phyloP scores from a whole-genome alignment of 257 asterid genomes.

The Misopates orontium region DNA sequence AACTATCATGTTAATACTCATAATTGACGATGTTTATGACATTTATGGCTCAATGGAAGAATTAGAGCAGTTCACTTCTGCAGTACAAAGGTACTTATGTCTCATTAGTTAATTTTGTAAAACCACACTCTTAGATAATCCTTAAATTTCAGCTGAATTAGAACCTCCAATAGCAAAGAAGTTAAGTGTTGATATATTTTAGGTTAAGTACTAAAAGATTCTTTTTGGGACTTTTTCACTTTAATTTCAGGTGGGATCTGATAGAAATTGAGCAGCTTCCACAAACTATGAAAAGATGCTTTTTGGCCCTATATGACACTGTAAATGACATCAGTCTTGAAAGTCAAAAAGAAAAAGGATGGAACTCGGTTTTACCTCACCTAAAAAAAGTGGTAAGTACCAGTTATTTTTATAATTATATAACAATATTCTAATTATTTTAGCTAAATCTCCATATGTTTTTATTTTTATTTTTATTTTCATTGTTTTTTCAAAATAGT shows the following conservation, averaged over 20 bases:
- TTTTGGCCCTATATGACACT: slow-evolving; percentile 41
- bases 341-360: slow-evolving; percentile 43
- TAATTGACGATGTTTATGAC: slow-evolving; percentile 67
- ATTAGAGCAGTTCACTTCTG: slow-evolving; percentile 46
- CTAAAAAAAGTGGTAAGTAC: slow-evolving; percentile 44
- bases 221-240: too few species aligned
- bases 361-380: slow-evolving; percentile 44
- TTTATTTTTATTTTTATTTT: too few species aligned
- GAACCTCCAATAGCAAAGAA: too few species aligned
- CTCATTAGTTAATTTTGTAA: background rate
- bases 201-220: too few species aligned
- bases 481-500: slow-evolving; percentile 34
- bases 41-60: slow-evolving; percentile 51
- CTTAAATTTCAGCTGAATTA: background rate
- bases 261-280: slow-evolving; percentile 47
- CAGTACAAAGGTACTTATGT: slow-evolving; percentile 40
- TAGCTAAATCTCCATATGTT: too few species aligned
- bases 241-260: slow-evolving; percentile 50
- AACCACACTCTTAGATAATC: background rate
- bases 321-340: slow-evolving; percentile 41
- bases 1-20: slow-evolving; percentile 36
- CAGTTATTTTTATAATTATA: background rate
- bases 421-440: too few species aligned
- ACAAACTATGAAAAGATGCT: slow-evolving; percentile 45
- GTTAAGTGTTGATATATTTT: too few species aligned